Base-by-base conservation (phyloP, 768 basidiomycete genomes). In the Auriscalpium vulgare region DNA sequence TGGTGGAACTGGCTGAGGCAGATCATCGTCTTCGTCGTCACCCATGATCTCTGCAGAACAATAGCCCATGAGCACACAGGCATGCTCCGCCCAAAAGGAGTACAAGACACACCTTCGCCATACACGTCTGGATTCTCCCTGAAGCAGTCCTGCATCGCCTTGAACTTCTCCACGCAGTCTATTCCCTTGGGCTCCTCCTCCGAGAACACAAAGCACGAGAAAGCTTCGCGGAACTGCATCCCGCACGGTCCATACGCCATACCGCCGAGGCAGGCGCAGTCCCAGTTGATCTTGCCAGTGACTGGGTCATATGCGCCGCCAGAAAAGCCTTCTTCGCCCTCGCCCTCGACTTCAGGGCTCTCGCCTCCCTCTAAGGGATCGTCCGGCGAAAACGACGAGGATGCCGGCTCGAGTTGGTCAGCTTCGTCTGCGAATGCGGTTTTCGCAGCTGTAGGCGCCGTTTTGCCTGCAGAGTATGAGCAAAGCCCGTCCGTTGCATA, bases 241-340 rank as follows among this genome's bases (percentile, higher is more conserved):
- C 97, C 97, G 66, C 97, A 99, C 10, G 94, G 93, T 7, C 97
- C 95, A 66, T 98, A 79, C 10, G 95, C 95, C 97, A 99, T 97
- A 50, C 97, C 97, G 36, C 97, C 97, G 8, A 99, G 83, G 69
- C 97, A 98, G 1, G 97, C 93, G 70, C 97, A 99, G 68, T 97
- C 97, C 97, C 97, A 99, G 74, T 99, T 99, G 66, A 99, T 98
- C 79, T 97, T 94, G 46, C 97, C 97, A 1, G 97, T 99, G 59
- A 83, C 93, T 17, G 95, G 95, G 72, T 99, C 88, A 77, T 82
- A 98, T 5, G 97, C 95, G 40, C 80, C 80, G 36, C 57, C 53
- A 29, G 69, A 62, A 49, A 68, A 55, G 56, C 63, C 67, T 44
- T 54, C 55, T 23, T 48, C 70, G 21, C 67, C 67, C 11, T 60